phyloP scores from a whole-genome alignment of 441 rosid genomes.

The Gossypium lobatum region DNA sequence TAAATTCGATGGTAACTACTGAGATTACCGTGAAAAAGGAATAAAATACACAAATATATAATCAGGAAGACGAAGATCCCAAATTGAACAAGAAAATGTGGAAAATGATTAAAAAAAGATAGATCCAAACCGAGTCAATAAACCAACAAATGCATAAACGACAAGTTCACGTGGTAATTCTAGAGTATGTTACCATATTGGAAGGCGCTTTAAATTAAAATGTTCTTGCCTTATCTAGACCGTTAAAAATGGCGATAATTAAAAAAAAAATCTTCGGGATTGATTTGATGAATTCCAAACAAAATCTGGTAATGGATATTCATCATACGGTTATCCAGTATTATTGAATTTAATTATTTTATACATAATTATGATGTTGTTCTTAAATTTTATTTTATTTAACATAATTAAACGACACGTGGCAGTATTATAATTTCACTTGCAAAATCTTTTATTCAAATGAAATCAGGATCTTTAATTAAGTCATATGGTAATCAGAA shows the following conservation, averaged over 20 bases:
- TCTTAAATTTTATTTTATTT: too few species aligned
- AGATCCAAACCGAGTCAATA: background rate
- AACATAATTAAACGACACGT: too few species aligned
- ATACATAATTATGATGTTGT: too few species aligned
- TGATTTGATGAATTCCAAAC: background rate
- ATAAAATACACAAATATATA: too few species aligned
- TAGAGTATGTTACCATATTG: background rate
- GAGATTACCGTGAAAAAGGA: too few species aligned
- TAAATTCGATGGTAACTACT: too few species aligned
- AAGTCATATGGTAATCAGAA: background rate
- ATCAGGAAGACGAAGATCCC: background rate
- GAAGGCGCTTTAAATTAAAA: background rate
- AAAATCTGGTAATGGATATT: background rate
- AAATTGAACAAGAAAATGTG: background rate
- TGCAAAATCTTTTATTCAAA: too few species aligned
- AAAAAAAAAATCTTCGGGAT: too few species aligned
- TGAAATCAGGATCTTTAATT: background rate
- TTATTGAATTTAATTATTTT: background rate
- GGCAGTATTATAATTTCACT: background rate
- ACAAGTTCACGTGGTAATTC: background rate
- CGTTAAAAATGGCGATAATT: background rate
- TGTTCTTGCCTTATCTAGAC: background rate
- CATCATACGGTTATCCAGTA: background rate
- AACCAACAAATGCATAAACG: background rate
- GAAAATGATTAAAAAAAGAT: background rate